phyloP scores from a whole-genome alignment of 1,284 basidiomycete genomes.

The Microbotryum intermedium region DNA sequence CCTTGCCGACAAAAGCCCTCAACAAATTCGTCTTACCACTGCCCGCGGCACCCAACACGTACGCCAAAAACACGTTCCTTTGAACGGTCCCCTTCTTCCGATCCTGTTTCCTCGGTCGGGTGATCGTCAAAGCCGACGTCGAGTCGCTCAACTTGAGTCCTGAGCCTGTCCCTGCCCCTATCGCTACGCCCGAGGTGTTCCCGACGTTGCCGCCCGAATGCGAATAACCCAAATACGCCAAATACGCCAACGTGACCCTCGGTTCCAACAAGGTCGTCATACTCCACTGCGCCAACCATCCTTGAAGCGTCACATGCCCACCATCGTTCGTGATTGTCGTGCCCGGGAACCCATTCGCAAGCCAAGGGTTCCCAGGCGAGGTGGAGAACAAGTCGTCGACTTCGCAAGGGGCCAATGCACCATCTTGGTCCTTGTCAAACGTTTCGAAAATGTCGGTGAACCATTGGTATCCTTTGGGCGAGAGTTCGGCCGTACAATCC shows the following conservation, averaged over 20 bases:
- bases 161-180: background rate
- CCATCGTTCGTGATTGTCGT: slow-evolving; percentile 82
- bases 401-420: slow-evolving; percentile 77
- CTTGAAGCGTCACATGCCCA: slow-evolving; percentile 86
- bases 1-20: slow-evolving; percentile 75
- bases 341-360: slow-evolving; percentile 72
- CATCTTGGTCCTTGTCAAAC: slow-evolving; percentile 97
- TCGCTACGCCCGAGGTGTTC: too few relatives aligned
- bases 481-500: slow-evolving; percentile 91
- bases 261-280: slow-evolving; percentile 95
- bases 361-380: slow-evolving; percentile 90
- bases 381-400: slow-evolving; percentile 84
- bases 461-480: slow-evolving; percentile 88
- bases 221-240: slow-evolving; percentile 88
- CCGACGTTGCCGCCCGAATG: slow-evolving; percentile 40
- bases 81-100: slow-evolving; percentile 77
- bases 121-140: slow-evolving; percentile 70
- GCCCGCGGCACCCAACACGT: slow-evolving; percentile 85
- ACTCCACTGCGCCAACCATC: slow-evolving; percentile 98
- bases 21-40: slow-evolving; percentile 88
- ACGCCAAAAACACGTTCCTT: slow-evolving; percentile 69
- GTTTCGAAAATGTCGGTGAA: slow-evolving; percentile 95
- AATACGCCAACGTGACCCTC: slow-evolving; percentile 81
- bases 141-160: slow-evolving; percentile 35
- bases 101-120: slow-evolving; percentile 64